phyloP scores from a whole-genome alignment of 768 basidiomycete species.

The Agrocybe praecox region DNA sequence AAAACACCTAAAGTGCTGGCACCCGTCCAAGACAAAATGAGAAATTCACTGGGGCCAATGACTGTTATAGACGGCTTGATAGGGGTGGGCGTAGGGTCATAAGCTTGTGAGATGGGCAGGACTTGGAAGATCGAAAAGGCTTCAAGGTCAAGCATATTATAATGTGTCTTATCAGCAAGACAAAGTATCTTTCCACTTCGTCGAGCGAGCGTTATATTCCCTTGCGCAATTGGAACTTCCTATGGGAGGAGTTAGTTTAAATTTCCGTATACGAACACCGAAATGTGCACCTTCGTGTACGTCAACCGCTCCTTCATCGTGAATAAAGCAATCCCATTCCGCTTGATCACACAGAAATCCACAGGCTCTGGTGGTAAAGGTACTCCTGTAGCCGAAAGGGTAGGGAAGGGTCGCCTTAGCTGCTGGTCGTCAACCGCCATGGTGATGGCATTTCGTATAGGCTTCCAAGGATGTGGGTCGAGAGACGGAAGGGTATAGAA shows the following conservation, averaged over 20 bases:
- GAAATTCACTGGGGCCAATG: constrained; percentile 77
- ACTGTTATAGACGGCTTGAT: constrained; percentile 76
- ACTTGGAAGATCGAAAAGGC: constrained; percentile 69
- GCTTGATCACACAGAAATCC: constrained; percentile 76
- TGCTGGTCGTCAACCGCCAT: constrained; percentile 85
- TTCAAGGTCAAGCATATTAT: constrained; percentile 82
- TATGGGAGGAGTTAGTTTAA: constrained; percentile 23
- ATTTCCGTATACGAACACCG: background rate
- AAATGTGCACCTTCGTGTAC: constrained; percentile 54
- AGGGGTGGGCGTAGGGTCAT: constrained; percentile 35
- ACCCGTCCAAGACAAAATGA: constrained; percentile 86
- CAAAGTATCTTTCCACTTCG: constrained; percentile 68
- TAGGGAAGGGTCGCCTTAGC: constrained; percentile 50
- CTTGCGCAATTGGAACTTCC: constrained; percentile 73
- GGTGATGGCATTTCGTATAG: constrained; percentile 78
- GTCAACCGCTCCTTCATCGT: constrained; percentile 64
- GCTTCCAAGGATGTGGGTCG: constrained; percentile 74
- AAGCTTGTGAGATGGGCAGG: constrained; percentile 77
- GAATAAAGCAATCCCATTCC: constrained; percentile 62
- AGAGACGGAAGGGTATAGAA: constrained; percentile 84
- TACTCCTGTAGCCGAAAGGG: constrained; percentile 34
- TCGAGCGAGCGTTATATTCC: constrained; percentile 55
- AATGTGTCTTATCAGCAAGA: constrained; percentile 71
- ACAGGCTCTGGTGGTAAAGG: constrained; percentile 48
- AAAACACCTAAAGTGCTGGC: constrained; percentile 83